Evolutionary conservation across 257 asterid species (phyloP).

Genomic region (Jacaranda copaia): DNA sequence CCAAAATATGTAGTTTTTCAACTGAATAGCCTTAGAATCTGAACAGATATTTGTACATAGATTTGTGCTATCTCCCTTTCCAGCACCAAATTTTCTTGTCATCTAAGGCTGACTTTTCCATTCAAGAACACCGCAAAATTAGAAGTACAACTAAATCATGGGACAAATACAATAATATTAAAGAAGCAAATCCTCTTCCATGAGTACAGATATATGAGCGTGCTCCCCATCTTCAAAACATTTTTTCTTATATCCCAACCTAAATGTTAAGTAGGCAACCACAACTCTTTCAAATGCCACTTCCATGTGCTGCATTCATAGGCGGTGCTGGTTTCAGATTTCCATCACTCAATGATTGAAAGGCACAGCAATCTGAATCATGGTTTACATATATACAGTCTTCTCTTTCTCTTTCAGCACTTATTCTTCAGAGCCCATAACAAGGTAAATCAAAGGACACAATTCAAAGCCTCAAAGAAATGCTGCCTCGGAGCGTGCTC

Average conservation of each 20-base stretch:
- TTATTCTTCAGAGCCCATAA: not conserved
- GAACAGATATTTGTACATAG: not conserved
- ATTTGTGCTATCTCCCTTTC: not conserved
- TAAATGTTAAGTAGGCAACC: not conserved
- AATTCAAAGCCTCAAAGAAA: not conserved
- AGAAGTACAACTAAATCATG: not conserved
- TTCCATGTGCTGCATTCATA: not conserved
- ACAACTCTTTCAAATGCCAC: not conserved
- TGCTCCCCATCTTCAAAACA: not conserved
- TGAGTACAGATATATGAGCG: not conserved
- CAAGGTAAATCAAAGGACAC: slow-evolving; percentile 4
- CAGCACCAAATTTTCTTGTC: not conserved
- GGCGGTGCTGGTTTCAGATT: not conserved
- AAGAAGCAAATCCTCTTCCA: too few species aligned
- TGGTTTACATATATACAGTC: not conserved
- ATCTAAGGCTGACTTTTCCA: not conserved
- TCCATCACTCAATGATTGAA: not conserved
- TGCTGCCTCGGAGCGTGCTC: not conserved
- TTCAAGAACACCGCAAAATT: not conserved
- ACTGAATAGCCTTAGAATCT: not conserved
- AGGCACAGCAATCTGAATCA: not conserved
- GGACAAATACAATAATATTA: not conserved
- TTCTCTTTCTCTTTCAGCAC: slow-evolving; percentile 14
- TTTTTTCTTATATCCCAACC: not conserved
- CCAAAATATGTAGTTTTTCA: not conserved